Conservation (phyloP, 139 green algal species). For the Chlorella sp. region DNA sequence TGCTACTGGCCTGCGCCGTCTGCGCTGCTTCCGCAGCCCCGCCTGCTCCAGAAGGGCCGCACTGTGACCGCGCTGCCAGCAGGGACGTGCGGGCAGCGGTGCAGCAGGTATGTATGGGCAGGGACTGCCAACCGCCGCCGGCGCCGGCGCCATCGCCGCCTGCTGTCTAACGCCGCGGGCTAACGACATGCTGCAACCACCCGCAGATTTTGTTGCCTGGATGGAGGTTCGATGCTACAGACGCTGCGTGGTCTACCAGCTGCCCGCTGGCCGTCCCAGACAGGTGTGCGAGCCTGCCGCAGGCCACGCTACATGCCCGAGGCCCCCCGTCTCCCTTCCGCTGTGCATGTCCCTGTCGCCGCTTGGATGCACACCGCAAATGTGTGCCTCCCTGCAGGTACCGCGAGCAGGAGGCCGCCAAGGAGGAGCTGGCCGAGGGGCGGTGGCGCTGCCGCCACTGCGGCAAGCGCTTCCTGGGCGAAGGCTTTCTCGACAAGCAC, state of each 20-base stretch:
- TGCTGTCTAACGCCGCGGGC: neutral
- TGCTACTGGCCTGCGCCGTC: neutral
- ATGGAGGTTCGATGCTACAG: neutral
- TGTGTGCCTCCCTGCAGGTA: neutral
- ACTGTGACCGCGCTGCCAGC: neutral
- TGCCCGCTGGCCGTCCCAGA: neutral
- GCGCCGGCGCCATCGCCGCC: too few species aligned
- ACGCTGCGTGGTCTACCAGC: neutral
- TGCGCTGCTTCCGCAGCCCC: neutral
- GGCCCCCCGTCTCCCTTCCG: too few species aligned
- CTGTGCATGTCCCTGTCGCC: too few species aligned
- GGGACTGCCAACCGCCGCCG: neutral
- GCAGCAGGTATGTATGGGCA: neutral
- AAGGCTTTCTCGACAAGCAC: neutral
- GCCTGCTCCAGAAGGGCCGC: too few species aligned
- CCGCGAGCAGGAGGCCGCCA: neutral
- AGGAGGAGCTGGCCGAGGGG: neutral
- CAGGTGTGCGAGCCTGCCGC: neutral
- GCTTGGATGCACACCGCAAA: neutral
- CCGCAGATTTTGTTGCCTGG: neutral
- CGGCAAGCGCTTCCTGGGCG: constrained; percentile 6
- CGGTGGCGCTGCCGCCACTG: constrained; percentile 9
- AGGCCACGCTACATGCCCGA: neutral
- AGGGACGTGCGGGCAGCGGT: neutral
- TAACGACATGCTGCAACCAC: neutral